These are phyloP conservation scores for Penicillium sp. DNA, from an alignment of 2,329 filamentous ascomycete genomes.

Conservation along the genomic window DNA sequence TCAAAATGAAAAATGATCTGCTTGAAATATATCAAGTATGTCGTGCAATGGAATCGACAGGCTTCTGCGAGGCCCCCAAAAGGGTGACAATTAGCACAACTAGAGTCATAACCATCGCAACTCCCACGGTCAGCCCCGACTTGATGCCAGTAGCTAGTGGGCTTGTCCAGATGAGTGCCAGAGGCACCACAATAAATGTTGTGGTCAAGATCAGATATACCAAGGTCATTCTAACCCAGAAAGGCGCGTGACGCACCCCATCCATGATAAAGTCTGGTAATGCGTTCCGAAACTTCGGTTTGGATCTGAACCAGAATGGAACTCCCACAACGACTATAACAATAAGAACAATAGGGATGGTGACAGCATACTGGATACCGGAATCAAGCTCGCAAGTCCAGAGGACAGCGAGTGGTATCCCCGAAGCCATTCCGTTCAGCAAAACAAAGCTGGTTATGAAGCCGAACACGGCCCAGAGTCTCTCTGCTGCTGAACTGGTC, in stretches of 20 bases:
- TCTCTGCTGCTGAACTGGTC: neutral
- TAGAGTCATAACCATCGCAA: neutral
- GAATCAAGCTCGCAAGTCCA: neutral
- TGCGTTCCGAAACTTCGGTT: neutral
- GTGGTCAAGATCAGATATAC: neutral
- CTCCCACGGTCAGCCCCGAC: neutral
- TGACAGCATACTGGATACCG: neutral
- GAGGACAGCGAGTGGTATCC: neutral
- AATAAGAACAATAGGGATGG: neutral
- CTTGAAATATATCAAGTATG: too few relatives aligned
- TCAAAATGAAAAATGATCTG: too few relatives aligned
- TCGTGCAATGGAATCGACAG: too few relatives aligned
- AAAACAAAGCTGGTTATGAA: conserved; percentile 1
- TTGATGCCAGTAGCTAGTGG: conserved; percentile 4
- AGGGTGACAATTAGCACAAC: neutral
- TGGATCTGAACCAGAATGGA: neutral
- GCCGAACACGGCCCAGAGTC: neutral
- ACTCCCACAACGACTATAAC: neutral
- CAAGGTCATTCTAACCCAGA: neutral
- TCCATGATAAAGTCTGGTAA: neutral
- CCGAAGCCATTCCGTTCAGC: neutral
- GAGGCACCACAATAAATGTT: neutral
- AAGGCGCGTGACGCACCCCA: neutral
- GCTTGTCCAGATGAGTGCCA: conserved; percentile 1
- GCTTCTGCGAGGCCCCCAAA: neutral